Conservation (phyloP, 306 rosid species). For the Echinosophora koreensis region DNA sequence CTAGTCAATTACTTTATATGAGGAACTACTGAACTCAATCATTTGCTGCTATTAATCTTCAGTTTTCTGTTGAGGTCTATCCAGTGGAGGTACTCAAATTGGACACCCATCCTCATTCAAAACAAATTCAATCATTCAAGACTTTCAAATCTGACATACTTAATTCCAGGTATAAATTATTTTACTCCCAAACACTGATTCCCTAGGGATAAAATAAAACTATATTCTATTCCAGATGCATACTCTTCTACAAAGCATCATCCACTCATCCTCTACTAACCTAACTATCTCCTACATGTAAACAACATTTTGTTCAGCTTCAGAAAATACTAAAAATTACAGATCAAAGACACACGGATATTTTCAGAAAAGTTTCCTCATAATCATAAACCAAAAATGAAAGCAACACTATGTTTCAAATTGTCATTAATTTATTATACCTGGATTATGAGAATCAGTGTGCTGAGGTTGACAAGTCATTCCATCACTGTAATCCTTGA, state of each 20-base stretch:
- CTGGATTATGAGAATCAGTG: conserved; percentile 59
- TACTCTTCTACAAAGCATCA: conserved; percentile 11
- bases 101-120: background rate
- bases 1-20: no score
- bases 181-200: background rate
- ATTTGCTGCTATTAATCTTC: no score
- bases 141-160: background rate
- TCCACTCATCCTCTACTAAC: conserved; percentile 8
- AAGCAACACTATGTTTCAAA: conserved; percentile 32
- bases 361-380: conserved; percentile 10
- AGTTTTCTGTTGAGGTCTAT: no score
- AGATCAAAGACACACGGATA: conserved; percentile 5
- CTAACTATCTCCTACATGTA: background rate
- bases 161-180: conserved; percentile 1
- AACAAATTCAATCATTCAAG: background rate
- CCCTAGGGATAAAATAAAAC: conserved; percentile 6
- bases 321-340: background rate
- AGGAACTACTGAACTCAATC: no score
- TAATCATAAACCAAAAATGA: conserved; percentile 30
- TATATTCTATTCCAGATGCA: conserved; percentile 2
- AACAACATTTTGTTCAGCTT: conserved; percentile 27
- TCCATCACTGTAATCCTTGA: conserved; percentile 63
- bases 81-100: no score
- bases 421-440: conserved; percentile 56
- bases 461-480: conserved; percentile 51